Evolutionary conservation across 345 rosid species (phyloP), one percentile per base, ranked within the genome.

Genomic region (Gossypium longicalyx): DNA sequence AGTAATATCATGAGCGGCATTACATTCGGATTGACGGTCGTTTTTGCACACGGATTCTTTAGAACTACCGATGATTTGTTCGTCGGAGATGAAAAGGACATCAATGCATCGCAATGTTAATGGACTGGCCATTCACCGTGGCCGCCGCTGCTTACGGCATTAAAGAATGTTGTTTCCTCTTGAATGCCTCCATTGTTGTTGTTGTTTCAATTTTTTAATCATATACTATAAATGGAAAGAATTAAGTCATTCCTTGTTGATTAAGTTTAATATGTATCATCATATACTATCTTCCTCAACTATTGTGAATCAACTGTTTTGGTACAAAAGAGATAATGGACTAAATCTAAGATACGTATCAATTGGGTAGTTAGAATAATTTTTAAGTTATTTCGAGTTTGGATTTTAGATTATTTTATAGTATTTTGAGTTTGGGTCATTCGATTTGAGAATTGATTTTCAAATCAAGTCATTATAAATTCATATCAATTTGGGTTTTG

Each of bases 11-110:
- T 86, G 17, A 58, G 52, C 2, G 89, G 89, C 29, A 22, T 87
- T 34, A 78, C 74, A 13, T 43, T 86, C 2, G 89, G 89, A 73
- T 58, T 73, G 23, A 79, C 73, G 59, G 82, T 87, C 43, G 82
- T 83, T 74, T 44, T 82, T 73, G 77, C 72, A 9, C 98, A 93
- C 73, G 84, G 85, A 54, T 78, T 67, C 45, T 77, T 89, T 73
- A 85, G 87, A 72, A 74, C 22, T 44, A 78, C 82, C 3, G 87
- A 86, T 66, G 79, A 84, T 49, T 57, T 82, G 70, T 69, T 79
- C 22, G 12, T 25, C 16, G 81, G 71, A 52, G 88, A 85, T 61
- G 88, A 82, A 12, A 86, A 74, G 47, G 83, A 71, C 68, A 81
- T 77, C 17, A 23, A 63, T 41, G 68, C 74, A 66, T 81, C 72